Conservation (phyloP, 2,329 filamentous ascomycete genomes). For the Epichloe sp. region DNA sequence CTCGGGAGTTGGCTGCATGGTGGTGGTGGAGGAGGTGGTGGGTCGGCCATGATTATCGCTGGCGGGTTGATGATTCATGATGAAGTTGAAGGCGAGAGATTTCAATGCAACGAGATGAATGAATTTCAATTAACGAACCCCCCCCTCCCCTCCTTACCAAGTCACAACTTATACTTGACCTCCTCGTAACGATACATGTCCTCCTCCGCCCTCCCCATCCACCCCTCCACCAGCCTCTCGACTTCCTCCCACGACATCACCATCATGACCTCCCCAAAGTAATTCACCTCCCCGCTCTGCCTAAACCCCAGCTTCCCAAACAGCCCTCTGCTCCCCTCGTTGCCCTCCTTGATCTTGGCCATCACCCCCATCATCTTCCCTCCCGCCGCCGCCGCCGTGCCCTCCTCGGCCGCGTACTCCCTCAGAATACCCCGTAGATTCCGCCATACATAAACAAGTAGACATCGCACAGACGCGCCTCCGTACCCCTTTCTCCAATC, state of each 20-base stretch:
- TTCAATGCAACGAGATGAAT: too few species aligned
- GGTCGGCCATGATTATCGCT: too few species aligned
- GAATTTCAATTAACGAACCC: too few species aligned
- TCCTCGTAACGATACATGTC: conserved; percentile 12
- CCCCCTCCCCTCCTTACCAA: too few species aligned
- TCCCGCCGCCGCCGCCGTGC: not conserved
- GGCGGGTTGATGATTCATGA: not conserved
- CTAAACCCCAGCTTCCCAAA: conserved; percentile 39
- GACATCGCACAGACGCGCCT: conserved; percentile 47
- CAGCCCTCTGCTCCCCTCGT: conserved; percentile 36
- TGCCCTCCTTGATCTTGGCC: conserved; percentile 45
- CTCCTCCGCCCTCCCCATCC: conserved; percentile 10
- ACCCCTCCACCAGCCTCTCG: conserved; percentile 10
- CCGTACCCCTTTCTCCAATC: conserved; percentile 54
- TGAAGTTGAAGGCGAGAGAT: not conserved
- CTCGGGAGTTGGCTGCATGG: too few species aligned
- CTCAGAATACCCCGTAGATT: conserved; percentile 40
- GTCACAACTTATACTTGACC: conserved; percentile 8
- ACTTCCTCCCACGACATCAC: conserved; percentile 23
- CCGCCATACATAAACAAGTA: conserved; percentile 54
- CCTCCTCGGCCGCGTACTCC: conserved; percentile 21
- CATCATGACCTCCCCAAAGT: conserved; percentile 47
- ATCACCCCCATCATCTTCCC: conserved; percentile 26
- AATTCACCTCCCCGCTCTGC: conserved; percentile 42
- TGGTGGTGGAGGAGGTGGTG: too few species aligned